Evolutionary conservation across 805 yeast genomes (phyloP).

Genomic region (Tetrapisispora nanseiensis): DNA sequence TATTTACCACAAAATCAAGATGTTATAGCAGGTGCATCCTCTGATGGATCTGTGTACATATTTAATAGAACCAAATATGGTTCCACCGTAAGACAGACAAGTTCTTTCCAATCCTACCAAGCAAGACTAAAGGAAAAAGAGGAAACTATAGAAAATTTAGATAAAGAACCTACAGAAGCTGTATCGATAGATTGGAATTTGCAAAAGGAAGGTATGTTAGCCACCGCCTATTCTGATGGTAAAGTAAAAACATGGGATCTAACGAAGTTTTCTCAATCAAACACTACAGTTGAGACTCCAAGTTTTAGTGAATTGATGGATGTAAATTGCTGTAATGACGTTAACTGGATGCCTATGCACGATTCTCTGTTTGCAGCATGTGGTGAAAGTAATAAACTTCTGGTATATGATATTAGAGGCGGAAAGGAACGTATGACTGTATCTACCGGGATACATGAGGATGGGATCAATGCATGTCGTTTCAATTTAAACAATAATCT

Average conservation of each 20-base stretch:
- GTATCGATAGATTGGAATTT: slow-evolving; percentile 71
- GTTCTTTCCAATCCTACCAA: slow-evolving; percentile 10
- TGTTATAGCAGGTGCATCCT: slow-evolving; percentile 60
- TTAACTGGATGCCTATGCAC: slow-evolving; percentile 59
- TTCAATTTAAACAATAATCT: slow-evolving; percentile 49
- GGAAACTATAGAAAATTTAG: slow-evolving; percentile 6
- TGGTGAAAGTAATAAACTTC: slow-evolving; percentile 50
- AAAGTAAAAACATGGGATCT: slow-evolving; percentile 61
- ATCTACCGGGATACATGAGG: slow-evolving; percentile 3
- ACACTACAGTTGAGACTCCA: slow-evolving; percentile 23
- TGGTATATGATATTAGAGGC: slow-evolving; percentile 46
- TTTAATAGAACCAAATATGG: slow-evolving; percentile 78
- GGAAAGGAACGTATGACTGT: slow-evolving; percentile 1
- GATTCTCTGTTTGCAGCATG: slow-evolving; percentile 52
- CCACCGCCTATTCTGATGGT: slow-evolving; percentile 58
- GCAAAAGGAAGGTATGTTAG: slow-evolving; percentile 46
- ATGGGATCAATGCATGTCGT: slow-evolving; percentile 47
- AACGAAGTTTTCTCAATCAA: slow-evolving; percentile 28
- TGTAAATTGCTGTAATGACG: slow-evolving; percentile 53
- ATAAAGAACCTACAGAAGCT: slow-evolving; percentile 38
- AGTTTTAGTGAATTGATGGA: slow-evolving; percentile 20
- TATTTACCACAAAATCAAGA: slow-evolving; percentile 85
- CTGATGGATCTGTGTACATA: slow-evolving; percentile 53
- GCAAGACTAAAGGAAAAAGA: slow-evolving; percentile 7
- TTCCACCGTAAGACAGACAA: slow-evolving; percentile 31